Base-by-base conservation (phyloP, 164 flowering plant genomes). In the Cinnamomum chago region DNA sequence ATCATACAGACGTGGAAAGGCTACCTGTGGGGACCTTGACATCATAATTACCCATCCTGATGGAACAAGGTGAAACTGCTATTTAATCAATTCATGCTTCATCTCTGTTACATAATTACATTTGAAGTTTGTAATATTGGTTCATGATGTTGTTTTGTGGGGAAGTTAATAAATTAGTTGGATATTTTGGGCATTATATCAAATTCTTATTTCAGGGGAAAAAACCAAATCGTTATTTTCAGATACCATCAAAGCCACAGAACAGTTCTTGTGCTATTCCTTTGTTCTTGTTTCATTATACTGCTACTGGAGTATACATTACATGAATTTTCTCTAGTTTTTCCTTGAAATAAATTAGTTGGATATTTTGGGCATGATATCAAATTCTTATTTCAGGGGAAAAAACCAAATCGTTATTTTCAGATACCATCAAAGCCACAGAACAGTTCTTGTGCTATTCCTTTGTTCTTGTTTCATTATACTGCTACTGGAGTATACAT, bases 11-110 rank as follows among this genome's bases (percentile, higher is more conserved):
- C 99, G 98, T 68, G 99, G 99, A 71, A 95, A 92, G 82, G 84
- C 97, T 80, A 79, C 98, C 18, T 95, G 99, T 82, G 99, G 99
- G 76, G 99, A 95, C 79, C 20, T 95, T 83, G 99, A 95, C 74
- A 82, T 95, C 75, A 78, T 95, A 73, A 85, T 95, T 75, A 95
- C 97, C 20, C 99, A 95, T 82, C 97, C 95, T 72, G 99, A 95
- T 87, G 97, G 97, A 47, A 83, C 84, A 76, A 95, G 99, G 99
- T 92, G 55, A 25, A 27, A 17, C 65, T 67, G n/a, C 65, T 10
- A 28, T 65, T 50, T 10, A 33, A 5, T 13, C 28, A 50, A 23
- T 7, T 14, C 24, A 51, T 23, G 18, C 15, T 65, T 50, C 22
- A 50, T 70, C 22, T 52, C 13, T 62, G 25, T 30, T 70, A 30